Conservation (phyloP, 768 basidiomycete species). For the Podaxis sp. region DNA sequence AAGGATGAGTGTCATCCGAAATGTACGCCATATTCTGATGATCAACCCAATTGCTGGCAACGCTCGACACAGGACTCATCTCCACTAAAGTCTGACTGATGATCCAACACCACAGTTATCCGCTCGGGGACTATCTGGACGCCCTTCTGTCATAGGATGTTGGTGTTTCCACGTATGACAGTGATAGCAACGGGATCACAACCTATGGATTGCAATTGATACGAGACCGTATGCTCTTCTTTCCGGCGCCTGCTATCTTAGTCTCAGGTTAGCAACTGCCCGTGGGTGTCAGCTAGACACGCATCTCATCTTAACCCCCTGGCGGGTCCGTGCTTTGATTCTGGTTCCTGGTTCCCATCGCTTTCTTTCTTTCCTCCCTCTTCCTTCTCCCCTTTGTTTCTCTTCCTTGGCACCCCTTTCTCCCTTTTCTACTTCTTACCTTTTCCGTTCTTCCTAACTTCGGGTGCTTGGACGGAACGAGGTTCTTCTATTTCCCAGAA, state of each 20-base stretch:
- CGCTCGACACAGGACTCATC: neutral
- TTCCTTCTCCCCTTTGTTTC: neutral
- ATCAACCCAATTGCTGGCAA: neutral
- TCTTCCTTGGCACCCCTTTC: neutral
- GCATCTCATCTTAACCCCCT: neutral
- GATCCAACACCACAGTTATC: neutral
- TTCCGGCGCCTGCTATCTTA: neutral
- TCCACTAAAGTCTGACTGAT: neutral
- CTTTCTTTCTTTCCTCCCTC: neutral
- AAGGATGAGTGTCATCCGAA: neutral
- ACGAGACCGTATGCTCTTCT: neutral
- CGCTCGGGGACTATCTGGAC: neutral
- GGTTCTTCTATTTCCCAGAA: conserved; percentile 9
- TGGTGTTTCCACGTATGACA: conserved; percentile 8
- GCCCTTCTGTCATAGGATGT: conserved; percentile 2
- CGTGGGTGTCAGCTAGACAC: neutral
- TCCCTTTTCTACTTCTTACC: neutral
- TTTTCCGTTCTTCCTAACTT: neutral
- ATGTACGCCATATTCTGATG: neutral
- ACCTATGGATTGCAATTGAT: neutral
- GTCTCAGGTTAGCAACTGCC: conserved; percentile 6
- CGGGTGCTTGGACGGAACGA: neutral
- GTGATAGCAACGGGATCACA: conserved; percentile 2
- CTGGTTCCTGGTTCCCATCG: neutral
- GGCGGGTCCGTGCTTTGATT: conserved; percentile 3